A percentile compares a stretch with the other conserved stretches of the same genome.
Conservation (phyloP, 768 basidiomycete genomes). For the Cystobasidium onofrii region DNA sequence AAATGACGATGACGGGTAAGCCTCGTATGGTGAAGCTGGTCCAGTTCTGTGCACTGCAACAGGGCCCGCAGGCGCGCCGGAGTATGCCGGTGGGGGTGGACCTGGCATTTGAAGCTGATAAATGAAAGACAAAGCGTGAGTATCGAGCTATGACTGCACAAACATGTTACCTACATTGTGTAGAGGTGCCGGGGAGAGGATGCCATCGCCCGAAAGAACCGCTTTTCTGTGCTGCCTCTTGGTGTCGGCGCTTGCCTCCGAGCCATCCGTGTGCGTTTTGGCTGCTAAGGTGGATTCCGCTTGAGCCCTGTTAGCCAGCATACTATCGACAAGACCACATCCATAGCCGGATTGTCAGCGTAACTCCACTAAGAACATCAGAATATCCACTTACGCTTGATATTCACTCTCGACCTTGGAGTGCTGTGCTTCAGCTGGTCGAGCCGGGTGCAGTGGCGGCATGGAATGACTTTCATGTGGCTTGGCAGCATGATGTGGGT, state of each 20-base stretch:
- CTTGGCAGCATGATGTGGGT: neutral
- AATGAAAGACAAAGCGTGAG: neutral
- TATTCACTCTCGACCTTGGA: constrained; percentile 12
- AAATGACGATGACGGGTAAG: constrained; percentile 15
- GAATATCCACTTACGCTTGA: constrained; percentile 10
- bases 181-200: neutral
- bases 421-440: neutral
- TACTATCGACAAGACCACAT: constrained; percentile 13
- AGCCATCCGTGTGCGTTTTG: neutral
- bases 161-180: neutral
- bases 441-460: neutral
- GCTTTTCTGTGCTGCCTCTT: constrained; percentile 25
- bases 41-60: constrained; percentile 27
- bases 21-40: constrained; percentile 30
- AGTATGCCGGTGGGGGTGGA: neutral
- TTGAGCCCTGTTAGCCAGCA: constrained; percentile 20
- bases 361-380: neutral
- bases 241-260: neutral
- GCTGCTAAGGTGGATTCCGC: neutral
- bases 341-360: neutral
- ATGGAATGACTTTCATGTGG: neutral
- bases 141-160: no score
- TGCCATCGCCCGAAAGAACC: constrained; percentile 25
- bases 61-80: neutral
- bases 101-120: neutral